Conservation (phyloP, 2,329 filamentous ascomycete species). For the Neonectria sp. region DNA sequence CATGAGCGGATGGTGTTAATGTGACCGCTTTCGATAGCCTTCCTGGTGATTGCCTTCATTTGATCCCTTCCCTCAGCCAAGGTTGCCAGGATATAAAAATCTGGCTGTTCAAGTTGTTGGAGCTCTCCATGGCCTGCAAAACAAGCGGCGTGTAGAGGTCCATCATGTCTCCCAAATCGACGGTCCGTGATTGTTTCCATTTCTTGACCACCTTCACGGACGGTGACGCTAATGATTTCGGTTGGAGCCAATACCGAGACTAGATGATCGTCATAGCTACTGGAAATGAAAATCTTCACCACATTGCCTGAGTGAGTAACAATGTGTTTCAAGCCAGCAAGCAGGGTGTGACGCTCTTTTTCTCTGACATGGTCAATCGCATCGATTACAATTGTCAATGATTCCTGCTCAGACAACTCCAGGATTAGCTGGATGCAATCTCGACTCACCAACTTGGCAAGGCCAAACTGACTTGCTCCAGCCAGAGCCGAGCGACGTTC, state of each 20-base stretch:
- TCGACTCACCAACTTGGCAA: neutral
- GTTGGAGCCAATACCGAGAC: neutral
- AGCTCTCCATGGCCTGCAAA: neutral
- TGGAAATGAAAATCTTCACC: conserved; percentile 12
- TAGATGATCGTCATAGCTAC: conserved; percentile 3
- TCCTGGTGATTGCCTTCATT: neutral
- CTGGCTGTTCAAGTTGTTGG: too few relatives aligned
- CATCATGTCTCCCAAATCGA: neutral
- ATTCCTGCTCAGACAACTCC: conserved; percentile 22
- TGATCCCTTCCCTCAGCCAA: neutral
- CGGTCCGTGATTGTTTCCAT: neutral
- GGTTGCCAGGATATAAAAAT: too few relatives aligned
- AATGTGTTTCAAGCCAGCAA: conserved; percentile 4
- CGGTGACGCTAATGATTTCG: neutral
- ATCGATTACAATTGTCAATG: conserved; percentile 22
- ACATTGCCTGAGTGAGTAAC: conserved; percentile 18
- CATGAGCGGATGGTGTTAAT: neutral
- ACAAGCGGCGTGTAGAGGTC: neutral
- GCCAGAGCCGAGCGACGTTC: conserved; percentile 17
- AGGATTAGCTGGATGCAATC: conserved; percentile 26
- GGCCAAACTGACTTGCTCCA: neutral
- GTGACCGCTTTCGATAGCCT: conserved; percentile 21
- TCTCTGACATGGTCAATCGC: conserved; percentile 14
- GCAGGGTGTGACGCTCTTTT: neutral
- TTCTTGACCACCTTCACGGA: neutral